Conservation (phyloP, 2,329 filamentous ascomycete species). For the Graphium sp. region DNA sequence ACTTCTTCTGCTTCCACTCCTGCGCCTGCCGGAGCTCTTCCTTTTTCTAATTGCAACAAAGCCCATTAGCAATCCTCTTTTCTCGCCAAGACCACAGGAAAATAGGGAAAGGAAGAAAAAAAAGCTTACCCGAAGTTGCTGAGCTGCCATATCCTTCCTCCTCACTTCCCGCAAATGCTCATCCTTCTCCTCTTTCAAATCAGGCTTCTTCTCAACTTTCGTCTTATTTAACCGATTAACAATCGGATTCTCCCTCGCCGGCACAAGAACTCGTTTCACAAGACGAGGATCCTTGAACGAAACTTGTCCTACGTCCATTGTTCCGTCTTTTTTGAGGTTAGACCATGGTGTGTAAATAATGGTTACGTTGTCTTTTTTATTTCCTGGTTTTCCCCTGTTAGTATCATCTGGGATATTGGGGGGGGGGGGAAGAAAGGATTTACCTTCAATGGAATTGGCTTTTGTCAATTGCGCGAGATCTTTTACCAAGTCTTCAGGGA, state of each 20-base stretch:
- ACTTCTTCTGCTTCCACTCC: slow-evolving; percentile 79
- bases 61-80: neutral
- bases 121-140: slow-evolving; percentile 39
- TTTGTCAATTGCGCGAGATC: slow-evolving; percentile 97
- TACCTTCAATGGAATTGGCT: slow-evolving; percentile 94
- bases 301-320: slow-evolving; percentile 91
- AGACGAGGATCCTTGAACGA: slow-evolving; percentile 80
- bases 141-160: slow-evolving; percentile 48
- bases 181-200: slow-evolving; percentile 69
- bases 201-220: slow-evolving; percentile 71
- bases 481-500: slow-evolving; percentile 55
- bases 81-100: neutral
- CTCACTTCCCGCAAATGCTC: slow-evolving; percentile 56
- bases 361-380: slow-evolving; percentile 97
- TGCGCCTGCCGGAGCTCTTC: slow-evolving; percentile 57
- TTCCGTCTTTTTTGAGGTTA: slow-evolving; percentile 87
- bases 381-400: slow-evolving; percentile 49
- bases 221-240: slow-evolving; percentile 99
- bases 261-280: slow-evolving; percentile 69
- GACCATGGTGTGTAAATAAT: slow-evolving; percentile 97
- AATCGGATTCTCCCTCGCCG: slow-evolving; percentile 70
- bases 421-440: slow-evolving; percentile 5
- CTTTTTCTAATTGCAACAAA: slow-evolving; percentile 38
- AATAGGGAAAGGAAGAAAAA: slow-evolving; percentile 3
- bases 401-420: slow-evolving; percentile 5